Base-by-base conservation (phyloP, 176 grass and related monocot genomes). In the Puya raimondii region DNA sequence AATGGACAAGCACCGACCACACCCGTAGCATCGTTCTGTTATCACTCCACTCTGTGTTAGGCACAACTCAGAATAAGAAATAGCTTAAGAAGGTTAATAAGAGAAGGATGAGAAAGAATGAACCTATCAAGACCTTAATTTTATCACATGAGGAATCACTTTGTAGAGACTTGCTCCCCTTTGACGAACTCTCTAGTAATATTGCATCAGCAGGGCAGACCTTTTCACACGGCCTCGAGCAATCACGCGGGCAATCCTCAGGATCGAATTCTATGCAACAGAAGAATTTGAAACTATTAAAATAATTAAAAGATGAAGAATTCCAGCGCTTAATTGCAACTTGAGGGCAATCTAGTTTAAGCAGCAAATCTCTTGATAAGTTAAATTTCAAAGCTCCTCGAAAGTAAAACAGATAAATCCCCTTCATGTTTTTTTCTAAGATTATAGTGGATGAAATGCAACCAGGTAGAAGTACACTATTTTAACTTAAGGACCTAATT, bases 151-250 rank as follows among this genome's bases (percentile, higher is more conserved):
- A 23, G 12, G 33, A 17, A 84, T 68, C 79, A 64, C 65, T 78
- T 1, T 50, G n/a, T 74, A 11, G 51, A 58, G 50, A 18, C 3
- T 72, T 25, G 64, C 23, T 64, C 79, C 66, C 75, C 29, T 52
- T 65, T 63, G 73, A 64, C 49, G 72, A 59, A 22, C 50, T 76
- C 25, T 81, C 48, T 11, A 97, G 67, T 56, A 65, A 85, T 85
- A 97, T 92, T 81, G 93, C 89, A 77, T 83, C 85, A 66, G 93
- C 89, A 77, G 89, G 93, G 74, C 93, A 97, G 73, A 87, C 73
- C 66, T 70, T 80, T 76, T 97, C 89, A 67, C 89, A 92, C 76
- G 93, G 93, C 65, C 81, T 97, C 51, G 65, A 71, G 69, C 93
- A 97, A 92, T 92, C 49, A 11, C 17, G 52, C 14, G 93, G 93